phyloP scores from a whole-genome alignment of 345 rosid genomes.

The Rhizophora apiculata region DNA sequence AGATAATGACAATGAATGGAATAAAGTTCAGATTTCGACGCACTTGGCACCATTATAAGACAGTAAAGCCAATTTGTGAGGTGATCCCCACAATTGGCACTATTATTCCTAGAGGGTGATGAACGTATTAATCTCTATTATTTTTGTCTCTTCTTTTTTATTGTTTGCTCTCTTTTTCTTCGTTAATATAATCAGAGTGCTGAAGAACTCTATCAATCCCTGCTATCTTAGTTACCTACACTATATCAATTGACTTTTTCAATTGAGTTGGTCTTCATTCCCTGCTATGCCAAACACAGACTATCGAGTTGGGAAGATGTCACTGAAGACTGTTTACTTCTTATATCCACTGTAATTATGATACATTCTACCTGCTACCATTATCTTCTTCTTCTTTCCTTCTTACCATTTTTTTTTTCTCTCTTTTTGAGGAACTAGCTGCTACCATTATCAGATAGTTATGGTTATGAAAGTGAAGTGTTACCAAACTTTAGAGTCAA shows the following conservation, averaged over 20 bases:
- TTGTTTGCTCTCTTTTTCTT: too few species aligned
- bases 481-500: constrained; percentile 16
- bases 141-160: too few species aligned
- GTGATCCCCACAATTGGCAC: too few species aligned
- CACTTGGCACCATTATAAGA: too few species aligned
- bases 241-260: background rate
- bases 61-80: too few species aligned
- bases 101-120: too few species aligned
- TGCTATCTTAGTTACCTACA: background rate
- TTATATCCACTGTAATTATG: background rate
- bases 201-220: background rate
- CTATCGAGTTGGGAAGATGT: constrained; percentile 1
- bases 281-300: background rate
- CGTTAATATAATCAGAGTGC: too few species aligned
- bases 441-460: background rate
- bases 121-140: too few species aligned
- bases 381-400: too few species aligned
- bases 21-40: background rate
- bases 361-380: background rate
- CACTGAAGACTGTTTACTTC: too few species aligned
- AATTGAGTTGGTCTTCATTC: background rate
- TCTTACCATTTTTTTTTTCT: too few species aligned
- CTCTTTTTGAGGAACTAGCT: background rate
- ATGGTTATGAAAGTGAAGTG: constrained; percentile 17
- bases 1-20: background rate